Base-by-base conservation (phyloP, 2,329 filamentous ascomycete genomes). In the Alternaria solani region DNA sequence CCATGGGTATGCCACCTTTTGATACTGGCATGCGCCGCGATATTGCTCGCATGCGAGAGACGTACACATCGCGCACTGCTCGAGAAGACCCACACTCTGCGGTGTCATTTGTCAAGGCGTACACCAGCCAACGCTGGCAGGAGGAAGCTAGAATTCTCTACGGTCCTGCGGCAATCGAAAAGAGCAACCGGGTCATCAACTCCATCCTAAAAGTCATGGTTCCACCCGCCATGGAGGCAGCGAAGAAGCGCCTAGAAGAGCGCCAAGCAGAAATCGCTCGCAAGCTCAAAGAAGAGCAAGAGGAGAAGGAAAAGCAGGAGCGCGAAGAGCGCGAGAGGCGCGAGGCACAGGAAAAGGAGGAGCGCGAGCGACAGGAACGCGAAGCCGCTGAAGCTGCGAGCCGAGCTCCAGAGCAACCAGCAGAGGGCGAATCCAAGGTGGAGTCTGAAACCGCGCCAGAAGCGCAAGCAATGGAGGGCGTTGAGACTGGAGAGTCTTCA, bases 121-220 rank as follows among this genome's bases (percentile, higher is more conserved):
- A 87, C 8, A 98, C 95, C 1, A 83, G 86, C 56, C 85, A 86
- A 54, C 89, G 95, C 62, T 99, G 96, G 90, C 88, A 91, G 73
- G 93, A 97, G 73, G 96, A 98, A 77, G 90, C 93, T 8, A 89
- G 90, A 64, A 89, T 99, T 77, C 85, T 98, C 0, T 98, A 95
- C 77, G 91, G 91, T 26, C 80, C 83, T 23, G 84, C 81, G 49
- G 86, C 89, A 53, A 75, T 86, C 4, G 93, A 97, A 49, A 91
- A 91, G 73, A 86, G 89, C 2, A 83, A 86, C 61, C 87, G 87
- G 54, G 83, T 96, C 16, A 80, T 89, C 64, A 89, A 87, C 66
- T 85, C 88, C 2, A 86, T 99, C 26, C 82, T 93, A 41, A 89
- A 87, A 44, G 80, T 88, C 41, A 86, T 99, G 62, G 89, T 94